Conservation (phyloP, 2,329 filamentous ascomycete genomes). For the Amauroascus verrucosus region DNA sequence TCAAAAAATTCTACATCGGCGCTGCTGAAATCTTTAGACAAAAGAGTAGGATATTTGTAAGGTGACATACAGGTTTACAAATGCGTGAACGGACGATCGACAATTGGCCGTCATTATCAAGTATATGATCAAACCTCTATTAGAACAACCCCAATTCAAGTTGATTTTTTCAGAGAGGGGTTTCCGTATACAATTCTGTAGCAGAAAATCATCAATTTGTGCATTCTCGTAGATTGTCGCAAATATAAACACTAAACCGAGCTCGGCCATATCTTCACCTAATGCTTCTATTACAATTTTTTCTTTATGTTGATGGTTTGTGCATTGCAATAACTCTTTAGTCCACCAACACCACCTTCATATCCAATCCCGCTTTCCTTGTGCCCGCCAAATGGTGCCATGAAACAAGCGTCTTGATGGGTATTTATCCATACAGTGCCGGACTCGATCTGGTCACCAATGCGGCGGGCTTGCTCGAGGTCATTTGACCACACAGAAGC, state of each 20-base stretch:
- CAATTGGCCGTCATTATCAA: neutral
- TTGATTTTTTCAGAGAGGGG: no score
- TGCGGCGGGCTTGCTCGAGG: conserved; percentile 39
- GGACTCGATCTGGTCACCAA: conserved; percentile 47
- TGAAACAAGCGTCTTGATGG: conserved; percentile 25
- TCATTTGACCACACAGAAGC: conserved; percentile 51
- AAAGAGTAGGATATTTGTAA: no score
- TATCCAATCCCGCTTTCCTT: conserved; percentile 44
- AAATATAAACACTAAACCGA: neutral
- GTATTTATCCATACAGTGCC: conserved; percentile 53
- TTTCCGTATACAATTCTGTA: no score
- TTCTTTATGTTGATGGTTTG: conserved; percentile 28
- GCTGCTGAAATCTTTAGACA: no score
- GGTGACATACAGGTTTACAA: no score
- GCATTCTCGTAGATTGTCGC: no score
- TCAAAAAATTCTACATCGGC: no score
- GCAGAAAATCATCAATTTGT: no score
- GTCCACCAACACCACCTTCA: conserved; percentile 37
- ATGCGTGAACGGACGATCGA: no score
- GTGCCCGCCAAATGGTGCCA: conserved; percentile 41
- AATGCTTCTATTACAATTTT: neutral
- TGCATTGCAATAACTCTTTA: conserved; percentile 34
- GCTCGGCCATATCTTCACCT: neutral
- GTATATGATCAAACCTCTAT: no score
- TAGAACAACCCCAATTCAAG: neutral